Percentiles rank a stretch among this genome's conserved stretches.
Evolutionary conservation across 306 rosid genomes (phyloP).

Genomic region (Cucurbita ficifolia): DNA sequence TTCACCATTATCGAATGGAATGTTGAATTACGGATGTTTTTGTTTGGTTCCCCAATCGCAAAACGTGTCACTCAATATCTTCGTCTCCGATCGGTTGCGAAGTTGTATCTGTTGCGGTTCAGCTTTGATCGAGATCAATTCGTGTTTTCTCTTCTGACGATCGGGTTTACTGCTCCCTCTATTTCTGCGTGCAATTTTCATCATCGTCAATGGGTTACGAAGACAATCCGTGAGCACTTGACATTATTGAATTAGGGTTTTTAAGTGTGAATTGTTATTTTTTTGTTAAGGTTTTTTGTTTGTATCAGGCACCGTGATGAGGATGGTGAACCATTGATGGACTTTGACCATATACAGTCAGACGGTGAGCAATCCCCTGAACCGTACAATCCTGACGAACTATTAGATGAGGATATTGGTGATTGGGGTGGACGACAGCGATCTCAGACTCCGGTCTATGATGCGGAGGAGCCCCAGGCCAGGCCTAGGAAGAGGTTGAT

Average conservation of each 20-base stretch:
- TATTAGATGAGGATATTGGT: conserved; percentile 33
- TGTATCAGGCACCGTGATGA: conserved; percentile 70
- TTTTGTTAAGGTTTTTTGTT: not conserved
- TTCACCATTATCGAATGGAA: not conserved
- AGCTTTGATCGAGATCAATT: not conserved
- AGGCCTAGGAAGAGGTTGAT: conserved; percentile 82
- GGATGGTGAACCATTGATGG: conserved; percentile 92
- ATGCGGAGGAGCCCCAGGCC: conserved; percentile 32
- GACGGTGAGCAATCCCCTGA: conserved; percentile 66
- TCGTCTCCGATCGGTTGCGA: not conserved
- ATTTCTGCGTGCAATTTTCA: not conserved
- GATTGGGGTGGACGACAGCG: conserved; percentile 46
- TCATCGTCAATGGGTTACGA: conserved; percentile 46
- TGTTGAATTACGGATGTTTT: not conserved
- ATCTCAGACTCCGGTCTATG: conserved; percentile 74
- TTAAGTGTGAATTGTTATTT: conserved; percentile 10
- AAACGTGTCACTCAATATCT: not conserved
- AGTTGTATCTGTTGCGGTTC: not conserved
- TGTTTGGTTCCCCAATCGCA: not conserved
- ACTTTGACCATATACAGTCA: conserved; percentile 57
- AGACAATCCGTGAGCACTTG: conserved; percentile 48
- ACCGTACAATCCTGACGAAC: conserved; percentile 24
- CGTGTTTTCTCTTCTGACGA: not conserved
- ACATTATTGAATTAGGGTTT: conserved; percentile 8
- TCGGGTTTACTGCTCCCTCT: no score